phyloP scores from a whole-genome alignment of 2,329 filamentous ascomycete genomes.

The Ceratocystis huliohia region DNA sequence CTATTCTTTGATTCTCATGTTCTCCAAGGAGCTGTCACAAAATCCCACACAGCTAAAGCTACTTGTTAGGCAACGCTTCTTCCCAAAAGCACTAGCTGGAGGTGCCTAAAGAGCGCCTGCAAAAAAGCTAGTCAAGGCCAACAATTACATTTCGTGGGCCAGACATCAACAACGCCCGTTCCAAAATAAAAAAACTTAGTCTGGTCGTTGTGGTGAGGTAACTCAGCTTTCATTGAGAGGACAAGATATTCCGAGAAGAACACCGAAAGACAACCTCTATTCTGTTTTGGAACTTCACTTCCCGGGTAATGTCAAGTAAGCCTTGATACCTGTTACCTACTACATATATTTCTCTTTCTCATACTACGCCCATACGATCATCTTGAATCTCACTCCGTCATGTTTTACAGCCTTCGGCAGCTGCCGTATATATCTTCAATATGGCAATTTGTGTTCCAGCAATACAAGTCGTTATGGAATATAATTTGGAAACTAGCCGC shows the following conservation, averaged over 20 bases:
- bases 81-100: not conserved
- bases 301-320: not conserved
- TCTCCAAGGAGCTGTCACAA: not conserved
- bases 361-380: not conserved
- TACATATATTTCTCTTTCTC: not conserved
- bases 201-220: not conserved
- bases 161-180: constrained; percentile 5
- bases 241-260: not conserved
- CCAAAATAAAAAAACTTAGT: constrained; percentile 8
- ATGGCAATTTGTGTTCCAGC: constrained; percentile 21
- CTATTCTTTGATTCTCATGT: not conserved
- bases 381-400: constrained; percentile 8
- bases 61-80: not conserved
- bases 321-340: not conserved
- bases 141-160: constrained; percentile 4
- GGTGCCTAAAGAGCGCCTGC: constrained; percentile 11
- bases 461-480: constrained; percentile 21
- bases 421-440: constrained; percentile 20
- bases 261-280: not conserved
- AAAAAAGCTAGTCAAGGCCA: not conserved
- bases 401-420: constrained; percentile 19
- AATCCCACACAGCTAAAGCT: not conserved
- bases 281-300: not conserved
- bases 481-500: constrained; percentile 20
- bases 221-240: not conserved